Conservation (phyloP, 2,329 filamentous ascomycete genomes). For the Purpureocillium takamizusanense region DNA sequence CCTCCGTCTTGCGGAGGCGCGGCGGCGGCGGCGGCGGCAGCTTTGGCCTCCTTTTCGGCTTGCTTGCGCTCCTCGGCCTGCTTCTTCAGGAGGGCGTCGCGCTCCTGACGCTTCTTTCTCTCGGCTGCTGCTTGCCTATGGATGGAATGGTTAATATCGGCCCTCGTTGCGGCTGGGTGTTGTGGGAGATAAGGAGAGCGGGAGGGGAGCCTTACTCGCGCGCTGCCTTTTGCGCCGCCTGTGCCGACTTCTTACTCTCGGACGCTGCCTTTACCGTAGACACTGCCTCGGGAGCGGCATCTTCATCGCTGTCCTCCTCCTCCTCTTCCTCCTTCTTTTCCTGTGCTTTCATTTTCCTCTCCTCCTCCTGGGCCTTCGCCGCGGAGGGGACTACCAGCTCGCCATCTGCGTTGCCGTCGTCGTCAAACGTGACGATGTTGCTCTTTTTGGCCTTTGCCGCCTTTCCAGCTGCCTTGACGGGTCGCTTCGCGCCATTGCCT, state of each 20-base stretch:
- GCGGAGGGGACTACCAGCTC: conserved; percentile 2
- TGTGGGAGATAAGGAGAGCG: background rate
- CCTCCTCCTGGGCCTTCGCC: conserved; percentile 19
- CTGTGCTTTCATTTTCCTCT: no score
- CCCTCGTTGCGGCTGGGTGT: background rate
- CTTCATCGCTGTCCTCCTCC: conserved; percentile 37
- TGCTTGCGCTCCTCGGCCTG: conserved; percentile 43
- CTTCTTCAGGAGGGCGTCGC: conserved; percentile 43
- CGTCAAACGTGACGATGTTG: conserved; percentile 24
- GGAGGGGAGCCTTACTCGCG: conserved; percentile 33
- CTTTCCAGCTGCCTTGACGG: background rate
- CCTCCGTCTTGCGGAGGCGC: no score
- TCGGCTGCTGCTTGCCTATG: conserved; percentile 38
- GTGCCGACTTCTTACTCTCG: conserved; percentile 34
- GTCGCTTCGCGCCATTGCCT: no score
- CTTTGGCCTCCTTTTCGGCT: conserved; percentile 15
- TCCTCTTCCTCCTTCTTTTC: conserved; percentile 10
- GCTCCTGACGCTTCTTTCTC: conserved; percentile 47
- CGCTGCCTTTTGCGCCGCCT: conserved; percentile 38
- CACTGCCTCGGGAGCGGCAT: conserved; percentile 51
- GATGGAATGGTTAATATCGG: background rate
- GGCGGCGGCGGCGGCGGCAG: conserved; percentile 11
- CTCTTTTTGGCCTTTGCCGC: conserved; percentile 10
- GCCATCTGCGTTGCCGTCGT: conserved; percentile 20
- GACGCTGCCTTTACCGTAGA: conserved; percentile 41